Conservation (phyloP, 1,139 yeast genomes). For the Pichia sp. region DNA sequence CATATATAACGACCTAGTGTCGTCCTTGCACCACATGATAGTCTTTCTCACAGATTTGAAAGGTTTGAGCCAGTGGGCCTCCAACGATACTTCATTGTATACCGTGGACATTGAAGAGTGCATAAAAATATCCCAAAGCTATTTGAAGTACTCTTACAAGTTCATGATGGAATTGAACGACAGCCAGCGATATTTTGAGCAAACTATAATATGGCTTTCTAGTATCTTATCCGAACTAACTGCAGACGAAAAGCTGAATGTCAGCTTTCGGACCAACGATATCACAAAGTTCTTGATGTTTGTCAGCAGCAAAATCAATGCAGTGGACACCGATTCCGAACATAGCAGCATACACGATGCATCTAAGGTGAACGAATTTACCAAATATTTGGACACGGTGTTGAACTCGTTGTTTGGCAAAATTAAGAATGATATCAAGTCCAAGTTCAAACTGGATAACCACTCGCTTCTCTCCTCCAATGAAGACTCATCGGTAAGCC, state of each 20-base stretch:
- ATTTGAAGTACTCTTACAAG: conserved; percentile 38
- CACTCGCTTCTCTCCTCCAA: conserved; percentile 2
- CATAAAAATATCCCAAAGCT: conserved; percentile 32
- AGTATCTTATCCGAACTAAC: conserved; percentile 31
- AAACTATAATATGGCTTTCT: conserved; percentile 47
- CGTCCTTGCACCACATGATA: conserved; percentile 55
- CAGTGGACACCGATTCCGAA: background rate
- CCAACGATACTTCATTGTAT: conserved; percentile 33
- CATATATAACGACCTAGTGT: conserved; percentile 48
- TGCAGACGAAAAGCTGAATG: conserved; percentile 26
- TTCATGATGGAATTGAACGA: conserved; percentile 46
- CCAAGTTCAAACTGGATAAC: conserved; percentile 17
- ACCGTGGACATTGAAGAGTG: conserved; percentile 30
- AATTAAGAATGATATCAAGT: conserved; percentile 24
- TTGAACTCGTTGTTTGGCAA: conserved; percentile 20
- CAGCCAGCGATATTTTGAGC: conserved; percentile 49
- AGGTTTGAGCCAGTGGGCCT: conserved; percentile 38
- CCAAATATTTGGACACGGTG: conserved; percentile 14
- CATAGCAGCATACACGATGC: background rate
- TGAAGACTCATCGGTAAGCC: background rate
- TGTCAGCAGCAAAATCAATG: conserved; percentile 16
- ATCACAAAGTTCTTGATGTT: conserved; percentile 26
- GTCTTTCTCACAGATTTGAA: conserved; percentile 45
- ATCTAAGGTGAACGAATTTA: conserved; percentile 15
- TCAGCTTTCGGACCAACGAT: conserved; percentile 22